Base-by-base conservation (phyloP, 192 early-diverging fungal genomes). In the Coemansia nantahalensis region DNA sequence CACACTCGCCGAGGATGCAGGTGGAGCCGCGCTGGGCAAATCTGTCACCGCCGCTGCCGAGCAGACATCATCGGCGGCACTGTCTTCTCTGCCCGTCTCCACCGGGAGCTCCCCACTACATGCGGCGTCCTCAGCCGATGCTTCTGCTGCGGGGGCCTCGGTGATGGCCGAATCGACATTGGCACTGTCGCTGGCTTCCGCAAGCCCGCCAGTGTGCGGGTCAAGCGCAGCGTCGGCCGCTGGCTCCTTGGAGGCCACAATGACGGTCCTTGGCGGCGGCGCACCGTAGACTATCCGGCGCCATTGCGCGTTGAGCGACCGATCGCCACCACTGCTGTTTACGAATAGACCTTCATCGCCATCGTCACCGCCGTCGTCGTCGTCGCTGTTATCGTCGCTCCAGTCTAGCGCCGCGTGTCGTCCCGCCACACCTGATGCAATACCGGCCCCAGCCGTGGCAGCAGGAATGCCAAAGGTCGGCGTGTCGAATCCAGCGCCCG, bases 301-400 rank as follows among this genome's bases (percentile, higher is more conserved):
- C 72, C 72, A 76, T 36, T 76, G 72, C 11, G 72, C 72, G 21
- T 66, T 60, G 4, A 76, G 30, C 3, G 72, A 68, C 45, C 7
- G 56, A 33, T 68, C 65, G 33, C 49, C 23, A 4, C 60, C 65
- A n/a, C n/a, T n/a, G n/a, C n/a, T n/a, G n/a, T n/a, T n/a, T n/a
- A n/a, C n/a, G n/a, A n/a, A n/a, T n/a, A n/a, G 8, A 9, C 5
- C 31, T 11, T 11, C 11, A 21, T 36, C 13, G 19, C 44, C 39
- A 42, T 54, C 61, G 23, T 62, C 65, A 14, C 44, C 39, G 48
- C 48, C 61, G 23, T 59, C 61, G 11, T 68, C 72, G 4, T 70
- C 68, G 28, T 70, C 68, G 13, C 61, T 65, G 52, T 59, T 10
- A 75, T 67, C 17, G 24, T 42, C 13, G 65, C 56, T 6, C 51